Evolutionary conservation across 2,329 filamentous ascomycete species (phyloP), one percentile per base, ranked within the genome.

Genomic region (Exophiala oligosperma): DNA sequence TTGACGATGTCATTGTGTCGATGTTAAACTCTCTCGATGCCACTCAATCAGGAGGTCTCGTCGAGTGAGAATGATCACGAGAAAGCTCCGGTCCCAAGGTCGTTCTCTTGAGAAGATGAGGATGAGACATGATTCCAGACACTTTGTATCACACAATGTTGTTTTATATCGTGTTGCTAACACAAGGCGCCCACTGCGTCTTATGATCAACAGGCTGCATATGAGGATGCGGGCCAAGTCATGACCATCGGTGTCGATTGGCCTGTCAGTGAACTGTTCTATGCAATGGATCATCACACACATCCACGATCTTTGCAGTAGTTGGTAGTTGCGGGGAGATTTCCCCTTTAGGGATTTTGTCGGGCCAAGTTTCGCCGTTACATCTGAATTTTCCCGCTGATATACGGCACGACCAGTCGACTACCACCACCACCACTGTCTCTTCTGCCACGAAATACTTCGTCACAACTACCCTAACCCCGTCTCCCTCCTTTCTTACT

Each of bases 361-460:
- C 52, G 59, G 59, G 52, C 55, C 59, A 49, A 56, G 50, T 58
- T 14, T 40, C 55, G 49, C 55, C 49, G 55, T 40, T 3, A 6
- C 40, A 43, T 43, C 40, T 43, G n/a, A 17, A 5, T 43, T 43
- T 23, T 43, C 40, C 40, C 40, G 40, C 21, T 23, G 5, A 17
- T 17, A 17, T 17, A 17, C 17, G 17, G 17, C 17, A 43, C 40
- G 4, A 41, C 38, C 12, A 41, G 17, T 17, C 17, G 17, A 35
- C 32, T 21, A 26, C 14, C 44, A 5, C n/a, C 44, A 12, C 14
- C 11, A 24, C 17, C 41, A 9, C 17, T n/a, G 7, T 24, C 41
- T 3, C 23, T 44, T 9, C 32, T 9, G 32, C 32, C 32, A 35
- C 32, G 8, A 35, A 35, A 9, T 9, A 35, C 32, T 35, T 9